Evolutionary conservation across 2,329 filamentous ascomycete genomes (phyloP).

Genomic region (Stagonosporopsis tanaceti): DNA sequence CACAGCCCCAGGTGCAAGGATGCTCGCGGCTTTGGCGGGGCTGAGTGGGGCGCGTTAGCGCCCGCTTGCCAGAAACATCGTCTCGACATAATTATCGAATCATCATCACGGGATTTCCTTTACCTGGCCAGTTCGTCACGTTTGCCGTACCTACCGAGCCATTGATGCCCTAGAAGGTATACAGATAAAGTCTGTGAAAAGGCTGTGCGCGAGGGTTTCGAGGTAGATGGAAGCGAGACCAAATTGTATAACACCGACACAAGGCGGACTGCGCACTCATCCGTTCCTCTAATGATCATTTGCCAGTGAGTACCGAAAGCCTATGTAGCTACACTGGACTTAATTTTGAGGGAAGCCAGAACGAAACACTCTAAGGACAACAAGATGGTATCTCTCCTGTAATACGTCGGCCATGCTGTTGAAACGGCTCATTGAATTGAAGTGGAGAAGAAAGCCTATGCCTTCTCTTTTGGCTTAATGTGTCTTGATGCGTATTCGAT

Average conservation of each 20-base stretch:
- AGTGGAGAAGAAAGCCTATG: neutral
- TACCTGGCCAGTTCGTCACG: too few relatives aligned
- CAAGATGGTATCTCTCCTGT: neutral
- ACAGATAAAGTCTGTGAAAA: too few relatives aligned
- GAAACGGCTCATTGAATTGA: neutral
- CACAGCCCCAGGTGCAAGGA: slow-evolving; percentile 22
- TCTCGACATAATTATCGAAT: neutral
- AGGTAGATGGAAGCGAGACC: too few relatives aligned
- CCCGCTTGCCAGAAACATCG: slow-evolving; percentile 1
- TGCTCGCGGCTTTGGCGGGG: slow-evolving; percentile 9
- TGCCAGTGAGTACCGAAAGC: too few relatives aligned
- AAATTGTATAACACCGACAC: too few relatives aligned
- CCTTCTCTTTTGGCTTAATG: slow-evolving; percentile 37
- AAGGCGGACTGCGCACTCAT: too few relatives aligned
- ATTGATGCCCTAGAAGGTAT: too few relatives aligned
- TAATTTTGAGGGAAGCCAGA: too few relatives aligned
- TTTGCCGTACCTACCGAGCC: too few relatives aligned
- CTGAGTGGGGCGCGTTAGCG: slow-evolving; percentile 16
- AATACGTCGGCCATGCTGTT: neutral
- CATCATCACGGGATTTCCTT: neutral
- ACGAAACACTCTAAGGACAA: neutral
- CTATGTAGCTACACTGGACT: too few relatives aligned
- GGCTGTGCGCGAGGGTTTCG: too few relatives aligned
- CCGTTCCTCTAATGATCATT: too few relatives aligned
- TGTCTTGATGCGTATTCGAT: slow-evolving; percentile 52